Evolutionary conservation across 176 grass and related monocot species (phyloP), one percentile per base, ranked within the genome.

Genomic region (Triticum urartu): DNA sequence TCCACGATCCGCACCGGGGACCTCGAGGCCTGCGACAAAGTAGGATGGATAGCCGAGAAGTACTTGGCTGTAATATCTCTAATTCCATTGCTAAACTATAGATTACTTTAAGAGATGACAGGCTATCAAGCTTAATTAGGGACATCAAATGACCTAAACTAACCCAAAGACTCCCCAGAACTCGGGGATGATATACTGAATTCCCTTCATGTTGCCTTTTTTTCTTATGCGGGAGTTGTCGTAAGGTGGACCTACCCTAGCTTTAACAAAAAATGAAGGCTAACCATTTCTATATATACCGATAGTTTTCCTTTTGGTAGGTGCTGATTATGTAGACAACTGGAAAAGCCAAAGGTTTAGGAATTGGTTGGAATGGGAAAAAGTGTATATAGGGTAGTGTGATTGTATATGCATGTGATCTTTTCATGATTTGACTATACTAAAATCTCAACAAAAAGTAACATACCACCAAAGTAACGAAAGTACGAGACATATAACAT

Each of bases 291-390:
- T 47, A 13, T 47, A 13, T 47, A 47, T 39, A 35, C 61, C 60
- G 11, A 61, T 65, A 90, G 35, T 73, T 40, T 73, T 56, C 52
- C 11, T 43, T 87, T 87, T 75, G 73, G 77, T 48, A 84, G 75
- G 66, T 80, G 67, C 5, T 79, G 25, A 21, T 75, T 60, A 43
- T 80, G 60, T 68, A 84, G 33, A 80, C 84, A 87, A 80, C 67
- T 75, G 79, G 24, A 58, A 87, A 87, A 80, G 81, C 67, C 81
- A 91, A 83, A 81, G 33, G 45, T 75, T 60, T 62, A 74, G 10
- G 7, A 70, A 52, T 60, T 83, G 79, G 33, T 79, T 20, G 58
- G 40, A 60, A 67, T 18, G 63, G n/a, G 47, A 79, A 72, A 78
- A 42, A 56, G 9, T 13, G 34, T 65, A 64, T 12, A 72, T 22